phyloP scores from a whole-genome alignment of 768 basidiomycete genomes.

The Symmetrospora coprosmae region DNA sequence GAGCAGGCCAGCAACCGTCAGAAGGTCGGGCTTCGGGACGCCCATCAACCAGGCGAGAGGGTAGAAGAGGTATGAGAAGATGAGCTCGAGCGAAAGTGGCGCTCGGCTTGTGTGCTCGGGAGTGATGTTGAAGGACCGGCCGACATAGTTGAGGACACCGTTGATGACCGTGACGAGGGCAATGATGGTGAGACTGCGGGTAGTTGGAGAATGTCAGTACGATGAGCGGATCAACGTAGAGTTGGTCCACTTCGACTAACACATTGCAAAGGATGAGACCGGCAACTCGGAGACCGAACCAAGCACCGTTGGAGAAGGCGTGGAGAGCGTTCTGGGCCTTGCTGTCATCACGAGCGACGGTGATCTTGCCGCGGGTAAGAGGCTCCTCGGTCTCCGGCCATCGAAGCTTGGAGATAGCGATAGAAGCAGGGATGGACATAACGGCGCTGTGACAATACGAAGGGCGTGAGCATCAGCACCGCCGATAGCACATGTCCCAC shows the following conservation, averaged over 20 bases:
- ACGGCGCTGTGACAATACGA: conserved; percentile 63
- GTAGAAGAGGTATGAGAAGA: conserved; percentile 76
- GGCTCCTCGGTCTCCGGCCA: conserved; percentile 72
- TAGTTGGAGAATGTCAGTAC: too few species aligned
- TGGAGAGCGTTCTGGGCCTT: conserved; percentile 65
- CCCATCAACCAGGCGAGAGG: conserved; percentile 66
- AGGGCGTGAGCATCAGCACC: not conserved
- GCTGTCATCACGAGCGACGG: conserved; percentile 61
- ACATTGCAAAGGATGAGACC: conserved; percentile 12
- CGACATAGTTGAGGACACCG: conserved; percentile 56
- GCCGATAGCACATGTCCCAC: not conserved
- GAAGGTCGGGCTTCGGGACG: conserved; percentile 37
- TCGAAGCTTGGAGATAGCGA: conserved; percentile 78
- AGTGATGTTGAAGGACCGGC: conserved; percentile 9
- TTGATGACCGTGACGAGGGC: conserved; percentile 69
- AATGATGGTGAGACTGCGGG: conserved; percentile 69
- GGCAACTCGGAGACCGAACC: conserved; percentile 24
- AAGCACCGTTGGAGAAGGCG: conserved; percentile 56
- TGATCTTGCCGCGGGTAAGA: conserved; percentile 64
- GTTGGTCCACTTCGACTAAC: too few species aligned
- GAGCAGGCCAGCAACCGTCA: conserved; percentile 62
- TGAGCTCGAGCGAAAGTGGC: conserved; percentile 64
- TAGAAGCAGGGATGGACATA: conserved; percentile 90
- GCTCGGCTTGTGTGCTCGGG: conserved; percentile 55
- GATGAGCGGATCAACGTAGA: too few species aligned